These are phyloP conservation scores for Sporothrix phasma DNA, from an alignment of 2,329 filamentous ascomycete genomes.

Conservation along the genomic window DNA sequence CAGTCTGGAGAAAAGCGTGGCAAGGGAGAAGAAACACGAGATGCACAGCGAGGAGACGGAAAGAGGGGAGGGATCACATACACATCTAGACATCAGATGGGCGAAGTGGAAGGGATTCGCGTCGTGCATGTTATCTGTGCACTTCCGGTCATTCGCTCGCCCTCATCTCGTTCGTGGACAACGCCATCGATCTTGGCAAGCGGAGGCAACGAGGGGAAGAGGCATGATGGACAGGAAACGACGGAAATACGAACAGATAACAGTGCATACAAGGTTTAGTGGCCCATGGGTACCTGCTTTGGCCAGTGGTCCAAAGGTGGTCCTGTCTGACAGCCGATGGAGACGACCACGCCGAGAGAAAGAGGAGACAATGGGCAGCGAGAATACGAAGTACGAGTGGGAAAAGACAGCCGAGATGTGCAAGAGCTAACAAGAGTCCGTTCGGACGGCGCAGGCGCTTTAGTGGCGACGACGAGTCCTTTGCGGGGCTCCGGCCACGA, in stretches of 20 bases:
- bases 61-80: background rate
- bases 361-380: background rate
- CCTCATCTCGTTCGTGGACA: background rate
- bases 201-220: background rate
- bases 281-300: slow-evolving; percentile 5
- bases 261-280: background rate
- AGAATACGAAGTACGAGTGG: too few species aligned
- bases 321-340: background rate
- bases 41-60: background rate
- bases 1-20: background rate
- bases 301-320: background rate
- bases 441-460: slow-evolving; percentile 18
- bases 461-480: slow-evolving; percentile 21
- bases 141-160: background rate
- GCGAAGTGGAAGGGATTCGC: background rate
- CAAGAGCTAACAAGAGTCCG: background rate
- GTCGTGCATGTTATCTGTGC: background rate
- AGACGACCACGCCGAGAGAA: background rate
- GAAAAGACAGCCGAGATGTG: background rate
- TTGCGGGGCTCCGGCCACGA: slow-evolving; percentile 5
- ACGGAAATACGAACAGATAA: background rate
- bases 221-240: background rate
- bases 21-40: background rate
- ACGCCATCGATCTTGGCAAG: background rate
- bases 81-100: background rate